Conservation (phyloP, 75 land plant species). For the Pinus tabuliformis region DNA sequence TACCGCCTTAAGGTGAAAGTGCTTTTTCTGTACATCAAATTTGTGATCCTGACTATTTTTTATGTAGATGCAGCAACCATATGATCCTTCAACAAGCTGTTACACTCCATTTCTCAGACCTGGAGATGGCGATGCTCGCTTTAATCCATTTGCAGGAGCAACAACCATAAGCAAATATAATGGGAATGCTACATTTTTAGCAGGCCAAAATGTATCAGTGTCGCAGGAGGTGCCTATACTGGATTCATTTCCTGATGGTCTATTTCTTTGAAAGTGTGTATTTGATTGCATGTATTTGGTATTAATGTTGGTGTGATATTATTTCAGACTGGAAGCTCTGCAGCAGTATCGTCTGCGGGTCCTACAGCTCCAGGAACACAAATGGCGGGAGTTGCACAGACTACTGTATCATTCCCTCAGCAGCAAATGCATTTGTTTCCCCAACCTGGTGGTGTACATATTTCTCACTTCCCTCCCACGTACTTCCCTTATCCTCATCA, state of each 20-base stretch:
- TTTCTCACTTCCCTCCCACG: constrained; percentile 55
- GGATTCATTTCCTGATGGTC: not conserved
- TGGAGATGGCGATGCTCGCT: constrained; percentile 63
- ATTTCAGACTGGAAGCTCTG: constrained; percentile 44
- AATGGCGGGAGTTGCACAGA: constrained; percentile 55
- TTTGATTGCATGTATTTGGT: not conserved
- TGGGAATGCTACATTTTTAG: constrained; percentile 54
- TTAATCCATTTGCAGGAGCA: constrained; percentile 57
- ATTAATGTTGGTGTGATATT: not conserved
- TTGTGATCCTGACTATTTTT: constrained; percentile 6
- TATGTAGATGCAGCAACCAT: constrained; percentile 52
- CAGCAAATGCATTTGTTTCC: constrained; percentile 74
- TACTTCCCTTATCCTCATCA: constrained; percentile 58
- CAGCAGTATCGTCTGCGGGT: constrained; percentile 32
- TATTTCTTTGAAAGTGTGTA: not conserved
- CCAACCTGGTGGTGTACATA: constrained; percentile 63
- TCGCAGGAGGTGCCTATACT: constrained; percentile 61
- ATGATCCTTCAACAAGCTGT: constrained; percentile 69
- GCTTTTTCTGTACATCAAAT: not conserved
- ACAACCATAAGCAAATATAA: constrained; percentile 54
- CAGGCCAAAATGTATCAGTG: constrained; percentile 52
- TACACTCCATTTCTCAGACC: constrained; percentile 72
- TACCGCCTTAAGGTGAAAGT: not conserved
- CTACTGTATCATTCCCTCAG: constrained; percentile 53
- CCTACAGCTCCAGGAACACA: constrained; percentile 56